Evolutionary conservation across 2,329 filamentous ascomycete species (phyloP).

Genomic region (Mycosphaerella arachidis): DNA sequence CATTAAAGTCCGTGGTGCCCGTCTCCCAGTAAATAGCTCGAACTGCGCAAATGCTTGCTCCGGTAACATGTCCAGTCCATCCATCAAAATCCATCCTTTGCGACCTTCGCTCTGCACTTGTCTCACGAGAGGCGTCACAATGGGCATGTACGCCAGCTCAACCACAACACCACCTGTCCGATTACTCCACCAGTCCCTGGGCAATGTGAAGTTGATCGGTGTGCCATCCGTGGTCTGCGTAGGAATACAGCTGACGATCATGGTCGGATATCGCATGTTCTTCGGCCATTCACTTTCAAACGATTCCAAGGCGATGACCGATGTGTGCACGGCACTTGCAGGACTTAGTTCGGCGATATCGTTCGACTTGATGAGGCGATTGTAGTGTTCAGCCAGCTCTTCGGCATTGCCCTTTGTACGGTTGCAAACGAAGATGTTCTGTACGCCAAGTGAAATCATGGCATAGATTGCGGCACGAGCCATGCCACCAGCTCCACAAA

Average conservation of each 20-base stretch:
- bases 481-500: conserved; percentile 66
- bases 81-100: conserved; percentile 68
- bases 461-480: conserved; percentile 73
- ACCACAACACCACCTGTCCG: conserved; percentile 71
- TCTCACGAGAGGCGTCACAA: conserved; percentile 65
- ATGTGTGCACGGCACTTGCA: conserved; percentile 16
- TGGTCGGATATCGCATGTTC: conserved; percentile 60
- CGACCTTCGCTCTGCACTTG: conserved; percentile 60
- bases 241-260: conserved; percentile 72
- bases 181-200: conserved; percentile 65
- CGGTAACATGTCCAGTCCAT: conserved; percentile 69
- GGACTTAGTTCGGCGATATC: conserved; percentile 21
- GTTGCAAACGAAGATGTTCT: conserved; percentile 71
- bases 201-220: conserved; percentile 66
- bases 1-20: conserved; percentile 68
- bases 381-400: conserved; percentile 65
- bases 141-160: conserved; percentile 61
- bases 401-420: conserved; percentile 64
- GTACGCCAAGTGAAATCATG: conserved; percentile 71
- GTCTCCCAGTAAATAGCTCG: conserved; percentile 71
- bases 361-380: conserved; percentile 44
- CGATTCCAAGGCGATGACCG: conserved; percentile 56
- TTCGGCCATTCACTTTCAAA: conserved; percentile 61
- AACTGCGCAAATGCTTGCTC: conserved; percentile 81
- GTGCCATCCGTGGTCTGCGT: conserved; percentile 63